A percentile compares a stretch with the other conserved stretches of the same genome.
Evolutionary conservation across 352 stramenopile genomes (phyloP).

Genomic region (Phytopythium mirpurense): DNA sequence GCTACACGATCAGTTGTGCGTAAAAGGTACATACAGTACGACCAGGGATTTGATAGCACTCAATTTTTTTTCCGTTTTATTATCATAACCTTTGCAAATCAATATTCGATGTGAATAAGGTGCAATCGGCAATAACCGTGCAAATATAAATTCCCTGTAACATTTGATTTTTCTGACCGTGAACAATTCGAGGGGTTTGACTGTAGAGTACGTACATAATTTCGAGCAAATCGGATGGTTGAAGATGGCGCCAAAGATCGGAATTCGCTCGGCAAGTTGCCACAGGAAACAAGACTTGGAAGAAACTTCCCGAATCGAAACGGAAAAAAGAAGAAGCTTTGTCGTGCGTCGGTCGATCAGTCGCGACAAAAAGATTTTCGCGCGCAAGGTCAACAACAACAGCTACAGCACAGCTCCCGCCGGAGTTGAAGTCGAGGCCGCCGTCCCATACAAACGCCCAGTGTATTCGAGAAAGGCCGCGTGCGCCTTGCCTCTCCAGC

Average conservation of each 20-base stretch:
- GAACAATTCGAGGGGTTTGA: too few relatives aligned
- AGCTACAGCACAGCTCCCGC: slow-evolving; percentile 3
- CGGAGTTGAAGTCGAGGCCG: neutral
- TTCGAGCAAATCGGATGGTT: neutral
- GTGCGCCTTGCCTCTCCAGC: too few relatives aligned
- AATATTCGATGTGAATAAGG: too few relatives aligned
- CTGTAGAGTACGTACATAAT: too few relatives aligned
- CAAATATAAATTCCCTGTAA: too few relatives aligned
- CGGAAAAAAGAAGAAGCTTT: neutral
- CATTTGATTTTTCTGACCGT: too few relatives aligned
- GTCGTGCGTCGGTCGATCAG: neutral
- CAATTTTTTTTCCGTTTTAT: too few relatives aligned
- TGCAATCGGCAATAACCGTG: too few relatives aligned
- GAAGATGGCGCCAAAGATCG: slow-evolving; percentile 2
- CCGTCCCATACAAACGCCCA: neutral
- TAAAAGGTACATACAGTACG: too few relatives aligned
- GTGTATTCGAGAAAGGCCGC: neutral
- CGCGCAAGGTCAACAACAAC: slow-evolving; percentile 2
- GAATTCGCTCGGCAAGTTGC: neutral
- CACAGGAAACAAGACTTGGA: neutral
- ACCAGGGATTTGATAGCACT: too few relatives aligned
- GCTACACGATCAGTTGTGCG: too few relatives aligned
- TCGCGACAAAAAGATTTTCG: slow-evolving; percentile 14
- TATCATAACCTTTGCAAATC: too few relatives aligned
- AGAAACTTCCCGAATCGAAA: neutral